A percentile compares a stretch with the other conserved stretches of the same genome.
Evolutionary conservation across 2,329 filamentous ascomycete genomes (phyloP).

Genomic region (Cladosporium sp.): DNA sequence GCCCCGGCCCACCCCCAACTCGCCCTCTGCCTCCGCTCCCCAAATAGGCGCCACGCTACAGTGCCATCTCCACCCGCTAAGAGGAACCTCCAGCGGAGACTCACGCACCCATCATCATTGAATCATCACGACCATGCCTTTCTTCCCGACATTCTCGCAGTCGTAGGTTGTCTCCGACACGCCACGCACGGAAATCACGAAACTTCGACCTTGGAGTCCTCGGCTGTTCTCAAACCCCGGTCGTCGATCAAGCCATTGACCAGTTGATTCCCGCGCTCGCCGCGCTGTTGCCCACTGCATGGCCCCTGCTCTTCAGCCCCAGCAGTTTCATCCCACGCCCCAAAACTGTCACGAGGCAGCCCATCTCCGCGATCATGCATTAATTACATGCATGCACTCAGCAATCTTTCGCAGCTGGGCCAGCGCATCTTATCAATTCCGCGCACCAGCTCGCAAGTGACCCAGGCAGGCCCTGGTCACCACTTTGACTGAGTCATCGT

Average conservation of each 20-base stretch:
- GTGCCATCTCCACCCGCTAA: slow-evolving; percentile 1
- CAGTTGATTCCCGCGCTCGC: background rate
- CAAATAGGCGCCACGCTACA: slow-evolving; percentile 15
- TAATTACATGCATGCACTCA: slow-evolving; percentile 5
- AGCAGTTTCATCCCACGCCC: slow-evolving; percentile 9
- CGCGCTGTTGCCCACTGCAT: slow-evolving; percentile 5
- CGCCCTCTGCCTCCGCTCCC: slow-evolving; percentile 44
- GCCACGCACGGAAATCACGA: background rate
- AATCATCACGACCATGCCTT: slow-evolving; percentile 1
- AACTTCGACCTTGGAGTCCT: background rate
- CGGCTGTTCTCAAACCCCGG: slow-evolving; percentile 5
- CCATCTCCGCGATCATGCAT: background rate
- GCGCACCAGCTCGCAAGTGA: slow-evolving; percentile 6
- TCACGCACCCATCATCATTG: background rate
- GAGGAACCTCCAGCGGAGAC: background rate
- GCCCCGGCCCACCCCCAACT: slow-evolving; percentile 45
- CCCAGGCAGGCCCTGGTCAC: slow-evolving; percentile 9
- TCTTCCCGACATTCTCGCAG: background rate
- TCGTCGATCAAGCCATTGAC: slow-evolving; percentile 8
- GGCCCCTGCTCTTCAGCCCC: background rate
- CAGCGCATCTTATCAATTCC: background rate
- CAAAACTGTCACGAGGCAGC: background rate
- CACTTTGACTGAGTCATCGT: slow-evolving; percentile 4
- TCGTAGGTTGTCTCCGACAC: background rate
- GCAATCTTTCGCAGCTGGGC: slow-evolving; percentile 6